These are phyloP conservation scores for Hordeum marinum DNA, from an alignment of 176 grass and related monocot species.

Conservation along the genomic window DNA sequence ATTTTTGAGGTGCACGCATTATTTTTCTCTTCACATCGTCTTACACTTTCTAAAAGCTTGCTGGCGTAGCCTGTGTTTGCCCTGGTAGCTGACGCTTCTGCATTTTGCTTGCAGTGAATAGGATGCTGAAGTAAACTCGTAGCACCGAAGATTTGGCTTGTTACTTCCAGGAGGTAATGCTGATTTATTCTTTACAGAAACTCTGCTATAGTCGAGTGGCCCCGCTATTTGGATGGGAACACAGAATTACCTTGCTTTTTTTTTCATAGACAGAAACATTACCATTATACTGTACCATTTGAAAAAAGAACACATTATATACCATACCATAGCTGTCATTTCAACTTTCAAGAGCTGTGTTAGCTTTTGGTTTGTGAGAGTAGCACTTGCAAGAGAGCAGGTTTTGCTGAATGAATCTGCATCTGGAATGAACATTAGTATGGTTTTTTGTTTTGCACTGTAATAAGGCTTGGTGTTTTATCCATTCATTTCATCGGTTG, in stretches of 20 bases:
- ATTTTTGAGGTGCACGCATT: slow-evolving; percentile 32
- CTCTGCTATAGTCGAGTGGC: neutral
- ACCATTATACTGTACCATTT: neutral
- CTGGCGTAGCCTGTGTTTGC: neutral
- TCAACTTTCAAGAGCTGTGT: neutral
- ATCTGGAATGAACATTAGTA: neutral
- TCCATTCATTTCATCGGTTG: neutral
- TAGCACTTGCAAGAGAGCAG: neutral
- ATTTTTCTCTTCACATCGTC: neutral
- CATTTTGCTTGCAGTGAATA: slow-evolving; percentile 19
- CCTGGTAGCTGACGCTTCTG: neutral
- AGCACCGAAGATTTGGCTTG: neutral
- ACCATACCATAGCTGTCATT: neutral
- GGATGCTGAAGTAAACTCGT: neutral
- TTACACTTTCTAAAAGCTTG: neutral
- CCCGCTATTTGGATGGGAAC: slow-evolving; percentile 14
- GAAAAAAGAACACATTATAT: neutral
- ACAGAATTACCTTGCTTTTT: neutral
- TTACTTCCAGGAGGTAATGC: neutral
- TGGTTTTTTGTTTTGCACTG: neutral
- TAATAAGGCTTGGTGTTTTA: neutral
- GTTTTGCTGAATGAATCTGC: neutral
- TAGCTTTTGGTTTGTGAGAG: neutral
- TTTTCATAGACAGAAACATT: neutral
- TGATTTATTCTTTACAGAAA: slow-evolving; percentile 9